Percentiles rank a stretch among this genome's conserved stretches.
These are phyloP conservation scores for Furculomyces boomerangus DNA, from an alignment of 371 early-diverging fungal species.

Conservation along the genomic window DNA sequence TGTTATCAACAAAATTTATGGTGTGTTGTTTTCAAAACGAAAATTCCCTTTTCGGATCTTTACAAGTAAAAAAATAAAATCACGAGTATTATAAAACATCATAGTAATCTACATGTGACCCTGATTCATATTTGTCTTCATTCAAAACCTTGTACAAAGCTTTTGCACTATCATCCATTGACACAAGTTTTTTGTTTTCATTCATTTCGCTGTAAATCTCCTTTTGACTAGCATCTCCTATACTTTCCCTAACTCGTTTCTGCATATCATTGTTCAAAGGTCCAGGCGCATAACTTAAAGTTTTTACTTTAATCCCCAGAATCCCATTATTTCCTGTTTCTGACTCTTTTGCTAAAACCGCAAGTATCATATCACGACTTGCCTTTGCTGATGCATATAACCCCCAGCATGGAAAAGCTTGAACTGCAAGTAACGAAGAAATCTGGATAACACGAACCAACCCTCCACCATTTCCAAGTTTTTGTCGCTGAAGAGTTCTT, in stretches of 20 bases:
- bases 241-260: slow-evolving; percentile 39
- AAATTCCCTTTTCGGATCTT: too few species aligned
- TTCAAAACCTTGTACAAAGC: slow-evolving; percentile 36
- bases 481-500: too few species aligned
- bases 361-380: slow-evolving; percentile 63
- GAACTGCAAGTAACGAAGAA: slow-evolving; percentile 65
- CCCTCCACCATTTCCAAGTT: neutral
- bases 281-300: slow-evolving; percentile 82
- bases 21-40: too few species aligned
- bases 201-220: slow-evolving; percentile 38
- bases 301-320: slow-evolving; percentile 22
- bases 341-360: slow-evolving; percentile 40
- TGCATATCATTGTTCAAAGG: slow-evolving; percentile 85
- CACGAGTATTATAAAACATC: too few species aligned
- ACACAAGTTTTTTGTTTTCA: slow-evolving; percentile 47
- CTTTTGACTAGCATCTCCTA: slow-evolving; percentile 50
- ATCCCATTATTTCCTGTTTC: neutral
- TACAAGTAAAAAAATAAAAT: too few species aligned
- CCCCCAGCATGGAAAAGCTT: slow-evolving; percentile 61
- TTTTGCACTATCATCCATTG: slow-evolving; percentile 44
- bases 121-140: slow-evolving; percentile 38
- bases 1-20: too few species aligned
- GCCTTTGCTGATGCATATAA: slow-evolving; percentile 76
- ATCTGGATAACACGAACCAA: slow-evolving; percentile 57
- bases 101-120: slow-evolving; percentile 67